These are phyloP conservation scores for Botryobasidium botryosum DNA, from an alignment of 768 basidiomycete genomes.

Conservation along the genomic window DNA sequence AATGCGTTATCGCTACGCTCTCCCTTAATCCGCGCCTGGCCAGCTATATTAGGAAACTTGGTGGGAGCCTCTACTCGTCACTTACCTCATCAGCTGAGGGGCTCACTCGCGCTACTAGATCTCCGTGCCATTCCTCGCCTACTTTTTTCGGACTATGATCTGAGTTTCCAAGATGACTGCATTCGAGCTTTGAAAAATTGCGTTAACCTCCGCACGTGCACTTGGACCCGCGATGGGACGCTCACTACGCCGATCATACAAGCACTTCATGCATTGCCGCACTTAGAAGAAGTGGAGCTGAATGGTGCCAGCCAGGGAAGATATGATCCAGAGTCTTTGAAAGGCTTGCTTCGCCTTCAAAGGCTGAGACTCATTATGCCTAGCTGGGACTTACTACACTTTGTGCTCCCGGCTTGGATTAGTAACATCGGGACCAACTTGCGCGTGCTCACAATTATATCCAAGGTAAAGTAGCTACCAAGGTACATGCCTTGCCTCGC, in stretches of 20 bases:
- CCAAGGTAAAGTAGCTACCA: slow-evolving; percentile 32
- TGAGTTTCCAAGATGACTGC: slow-evolving; percentile 25
- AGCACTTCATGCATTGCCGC: slow-evolving; percentile 27
- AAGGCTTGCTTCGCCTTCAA: slow-evolving; percentile 32
- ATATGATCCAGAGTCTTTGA: slow-evolving; percentile 37
- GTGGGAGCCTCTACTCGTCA: slow-evolving; percentile 22
- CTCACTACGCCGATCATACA: slow-evolving; percentile 40
- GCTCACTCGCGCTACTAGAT: neutral
- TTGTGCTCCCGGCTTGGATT: slow-evolving; percentile 36
- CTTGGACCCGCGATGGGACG: slow-evolving; percentile 71
- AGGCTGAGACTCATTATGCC: slow-evolving; percentile 65
- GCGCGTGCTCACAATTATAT: slow-evolving; percentile 44
- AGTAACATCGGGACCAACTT: slow-evolving; percentile 28
- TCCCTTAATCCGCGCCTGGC: slow-evolving; percentile 39
- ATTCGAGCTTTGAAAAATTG: slow-evolving; percentile 42
- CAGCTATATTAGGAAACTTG: slow-evolving; percentile 36
- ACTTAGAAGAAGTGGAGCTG: slow-evolving; percentile 44
- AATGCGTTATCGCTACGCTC: slow-evolving; percentile 45
- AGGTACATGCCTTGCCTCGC: neutral
- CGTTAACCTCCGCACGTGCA: slow-evolving; percentile 39
- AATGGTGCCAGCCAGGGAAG: slow-evolving; percentile 43
- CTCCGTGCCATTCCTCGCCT: slow-evolving; percentile 40
- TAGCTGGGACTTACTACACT: slow-evolving; percentile 33
- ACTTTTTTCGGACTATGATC: slow-evolving; percentile 42
- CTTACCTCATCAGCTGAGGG: too few species aligned